Evolutionary conservation across 176 grass and related monocot species (phyloP).

Genomic region (Dactylis glomerata): DNA sequence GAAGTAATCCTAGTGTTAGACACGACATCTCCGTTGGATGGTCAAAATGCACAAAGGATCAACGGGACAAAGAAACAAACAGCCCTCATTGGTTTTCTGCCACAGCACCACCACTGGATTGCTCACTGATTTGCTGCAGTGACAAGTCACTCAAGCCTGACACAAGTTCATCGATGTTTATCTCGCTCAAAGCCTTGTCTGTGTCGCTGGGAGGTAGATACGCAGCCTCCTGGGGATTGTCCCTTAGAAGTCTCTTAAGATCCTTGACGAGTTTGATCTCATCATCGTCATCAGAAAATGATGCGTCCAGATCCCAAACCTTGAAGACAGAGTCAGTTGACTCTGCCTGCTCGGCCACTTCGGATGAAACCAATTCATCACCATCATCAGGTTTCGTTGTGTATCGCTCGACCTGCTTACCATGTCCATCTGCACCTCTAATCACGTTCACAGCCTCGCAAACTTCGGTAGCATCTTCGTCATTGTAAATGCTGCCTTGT

Average conservation of each 20-base stretch:
- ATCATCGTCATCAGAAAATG: slow-evolving; percentile 41
- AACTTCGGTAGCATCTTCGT: slow-evolving; percentile 28
- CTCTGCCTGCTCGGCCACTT: slow-evolving; percentile 33
- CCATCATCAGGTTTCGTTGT: slow-evolving; percentile 10
- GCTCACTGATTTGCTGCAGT: slow-evolving; percentile 35
- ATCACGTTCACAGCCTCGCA: slow-evolving; percentile 18
- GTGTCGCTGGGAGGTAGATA: slow-evolving; percentile 22
- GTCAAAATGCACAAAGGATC: no score
- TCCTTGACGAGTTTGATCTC: slow-evolving; percentile 70
- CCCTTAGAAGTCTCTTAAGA: slow-evolving; percentile 53
- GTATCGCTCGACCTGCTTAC: slow-evolving; percentile 20
- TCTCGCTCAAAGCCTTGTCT: slow-evolving; percentile 9
- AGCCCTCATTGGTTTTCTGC: background rate
- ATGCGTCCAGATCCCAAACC: slow-evolving; percentile 68
- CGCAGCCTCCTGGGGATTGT: background rate
- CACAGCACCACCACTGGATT: background rate
- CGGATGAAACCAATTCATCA: background rate
- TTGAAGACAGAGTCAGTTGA: slow-evolving; percentile 59
- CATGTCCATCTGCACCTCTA: slow-evolving; percentile 33
- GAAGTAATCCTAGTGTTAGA: background rate
- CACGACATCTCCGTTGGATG: no score
- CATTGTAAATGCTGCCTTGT: background rate
- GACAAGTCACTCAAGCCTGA: slow-evolving; percentile 55
- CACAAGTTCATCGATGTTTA: slow-evolving; percentile 59
- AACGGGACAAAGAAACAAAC: no score